phyloP scores from a whole-genome alignment of 1,139 yeast genomes.

The Diutina siamensis region DNA sequence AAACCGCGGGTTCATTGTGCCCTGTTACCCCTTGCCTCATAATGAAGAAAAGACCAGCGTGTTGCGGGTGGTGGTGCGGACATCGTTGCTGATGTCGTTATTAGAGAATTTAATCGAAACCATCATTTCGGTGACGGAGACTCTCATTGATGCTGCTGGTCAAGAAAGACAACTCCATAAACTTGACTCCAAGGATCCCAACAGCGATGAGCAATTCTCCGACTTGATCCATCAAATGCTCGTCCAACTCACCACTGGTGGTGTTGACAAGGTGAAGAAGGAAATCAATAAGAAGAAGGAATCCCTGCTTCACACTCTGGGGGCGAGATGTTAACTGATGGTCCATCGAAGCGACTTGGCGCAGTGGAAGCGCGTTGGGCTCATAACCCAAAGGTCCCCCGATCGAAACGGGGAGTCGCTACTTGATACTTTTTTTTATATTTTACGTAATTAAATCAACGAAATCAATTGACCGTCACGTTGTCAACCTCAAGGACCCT shows the following conservation, averaged over 20 bases:
- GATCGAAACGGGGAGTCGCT: constrained; percentile 5
- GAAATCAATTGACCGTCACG: too few species aligned
- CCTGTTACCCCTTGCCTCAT: constrained; percentile 81
- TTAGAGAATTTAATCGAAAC: constrained; percentile 64
- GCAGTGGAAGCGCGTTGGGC: constrained; percentile 6
- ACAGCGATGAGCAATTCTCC: constrained; percentile 12
- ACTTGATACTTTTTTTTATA: not conserved
- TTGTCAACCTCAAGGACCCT: too few species aligned
- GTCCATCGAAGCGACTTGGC: constrained; percentile 4
- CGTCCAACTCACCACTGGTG: constrained; percentile 28
- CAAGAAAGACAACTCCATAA: constrained; percentile 21
- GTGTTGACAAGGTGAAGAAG: constrained; percentile 17
- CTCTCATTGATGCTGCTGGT: constrained; percentile 23
- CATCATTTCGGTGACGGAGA: constrained; percentile 43
- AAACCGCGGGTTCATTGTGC: constrained; percentile 77
- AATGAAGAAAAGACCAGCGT: constrained; percentile 46
- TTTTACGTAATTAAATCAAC: too few species aligned
- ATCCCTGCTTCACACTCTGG: too few species aligned
- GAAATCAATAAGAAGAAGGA: not conserved
- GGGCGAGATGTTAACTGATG: too few species aligned
- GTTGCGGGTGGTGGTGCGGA: constrained; percentile 75
- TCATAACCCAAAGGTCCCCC: constrained; percentile 5
- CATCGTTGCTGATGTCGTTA: constrained; percentile 58
- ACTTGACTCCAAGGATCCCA: constrained; percentile 12
- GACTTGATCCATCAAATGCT: constrained; percentile 22